These are phyloP conservation scores for Trametes pubescens DNA, from an alignment of 1,284 basidiomycete species.

Conservation along the genomic window DNA sequence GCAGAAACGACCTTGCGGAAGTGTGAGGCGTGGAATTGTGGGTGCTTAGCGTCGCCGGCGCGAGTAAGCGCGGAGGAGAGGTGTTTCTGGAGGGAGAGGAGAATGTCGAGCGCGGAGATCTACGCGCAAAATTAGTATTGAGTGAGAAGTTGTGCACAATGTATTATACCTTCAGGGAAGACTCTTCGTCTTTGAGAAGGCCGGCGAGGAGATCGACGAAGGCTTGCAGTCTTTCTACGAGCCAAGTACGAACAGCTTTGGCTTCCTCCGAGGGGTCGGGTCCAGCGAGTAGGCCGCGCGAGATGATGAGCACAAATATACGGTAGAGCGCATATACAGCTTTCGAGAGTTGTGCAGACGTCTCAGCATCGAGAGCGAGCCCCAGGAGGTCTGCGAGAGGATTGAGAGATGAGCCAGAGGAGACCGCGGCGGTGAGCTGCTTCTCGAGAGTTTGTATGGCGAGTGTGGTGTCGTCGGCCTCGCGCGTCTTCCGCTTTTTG, in stretches of 20 bases:
- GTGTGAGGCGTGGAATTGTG: constrained; percentile 75
- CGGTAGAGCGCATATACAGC: constrained; percentile 86
- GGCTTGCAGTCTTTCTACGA: constrained; percentile 72
- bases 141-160: constrained; percentile 18
- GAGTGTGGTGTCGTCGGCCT: constrained; percentile 41
- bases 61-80: constrained; percentile 71
- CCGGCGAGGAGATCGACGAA: constrained; percentile 76
- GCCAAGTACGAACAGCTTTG: constrained; percentile 78
- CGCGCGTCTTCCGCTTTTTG: constrained; percentile 59
- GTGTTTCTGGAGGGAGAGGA: constrained; percentile 84
- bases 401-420: constrained; percentile 74
- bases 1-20: constrained; percentile 72
- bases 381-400: constrained; percentile 80
- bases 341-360: constrained; percentile 71
- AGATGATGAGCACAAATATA: constrained; percentile 75
- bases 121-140: constrained; percentile 43
- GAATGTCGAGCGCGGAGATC: constrained; percentile 79
- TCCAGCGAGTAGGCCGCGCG: constrained; percentile 60
- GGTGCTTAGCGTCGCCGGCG: constrained; percentile 40
- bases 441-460: constrained; percentile 59
- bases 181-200: constrained; percentile 78
- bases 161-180: constrained; percentile 58
- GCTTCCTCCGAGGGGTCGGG: constrained; percentile 52
- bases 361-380: constrained; percentile 53
- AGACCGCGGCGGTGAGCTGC: constrained; percentile 56